Conservation (phyloP, 2,329 filamentous ascomycete species). For the Achaetomium macrosporum region DNA sequence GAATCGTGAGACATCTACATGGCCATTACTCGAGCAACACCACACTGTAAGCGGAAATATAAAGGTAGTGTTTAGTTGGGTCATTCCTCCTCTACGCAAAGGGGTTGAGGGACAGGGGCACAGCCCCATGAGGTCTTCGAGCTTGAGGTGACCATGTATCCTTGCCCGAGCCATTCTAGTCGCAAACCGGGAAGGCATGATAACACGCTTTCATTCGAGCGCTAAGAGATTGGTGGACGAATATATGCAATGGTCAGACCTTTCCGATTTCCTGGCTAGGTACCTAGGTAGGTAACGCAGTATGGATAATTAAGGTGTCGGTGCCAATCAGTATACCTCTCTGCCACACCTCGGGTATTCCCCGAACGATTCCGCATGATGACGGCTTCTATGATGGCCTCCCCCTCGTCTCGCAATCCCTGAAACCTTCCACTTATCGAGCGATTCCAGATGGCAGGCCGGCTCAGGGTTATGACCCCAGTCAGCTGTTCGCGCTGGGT, state of each 20-base stretch:
- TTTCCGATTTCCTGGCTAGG: constrained; percentile 14
- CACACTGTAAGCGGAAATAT: no score
- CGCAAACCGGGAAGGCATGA: constrained; percentile 2
- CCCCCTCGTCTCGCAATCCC: not conserved
- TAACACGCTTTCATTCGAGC: constrained; percentile 1
- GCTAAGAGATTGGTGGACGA: constrained; percentile 5
- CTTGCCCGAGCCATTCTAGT: not conserved
- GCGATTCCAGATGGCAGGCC: not conserved
- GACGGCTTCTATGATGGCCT: not conserved
- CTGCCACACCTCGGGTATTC: constrained; percentile 5
- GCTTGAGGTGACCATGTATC: not conserved
- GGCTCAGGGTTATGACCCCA: not conserved
- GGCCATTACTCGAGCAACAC: no score
- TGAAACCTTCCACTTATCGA: not conserved
- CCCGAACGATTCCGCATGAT: not conserved
- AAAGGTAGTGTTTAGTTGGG: no score
- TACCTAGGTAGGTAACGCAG: constrained; percentile 15
- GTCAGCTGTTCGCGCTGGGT: not conserved
- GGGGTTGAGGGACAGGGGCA: no score
- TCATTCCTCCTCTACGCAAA: no score
- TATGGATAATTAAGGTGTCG: constrained; percentile 13
- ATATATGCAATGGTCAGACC: constrained; percentile 17
- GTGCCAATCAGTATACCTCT: constrained; percentile 10
- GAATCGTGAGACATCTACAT: no score
- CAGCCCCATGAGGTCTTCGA: no score